Evolutionary conservation across 768 basidiomycete species (phyloP).

Genomic region (Dentipellis fragilis): DNA sequence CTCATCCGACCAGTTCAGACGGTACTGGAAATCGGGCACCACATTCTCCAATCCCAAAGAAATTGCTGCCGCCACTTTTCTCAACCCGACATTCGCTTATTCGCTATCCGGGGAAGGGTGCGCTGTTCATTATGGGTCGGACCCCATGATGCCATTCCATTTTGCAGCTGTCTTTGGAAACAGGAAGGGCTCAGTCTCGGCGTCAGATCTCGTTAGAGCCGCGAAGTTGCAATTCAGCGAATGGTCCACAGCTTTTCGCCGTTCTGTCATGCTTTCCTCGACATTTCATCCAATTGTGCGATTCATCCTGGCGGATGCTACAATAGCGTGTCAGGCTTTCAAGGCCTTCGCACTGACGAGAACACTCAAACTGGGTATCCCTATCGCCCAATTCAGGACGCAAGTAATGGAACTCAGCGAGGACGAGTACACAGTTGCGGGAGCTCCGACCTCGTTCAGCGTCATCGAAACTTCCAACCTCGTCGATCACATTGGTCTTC

Average conservation of each 20-base stretch:
- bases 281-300: slow-evolving; percentile 22
- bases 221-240: slow-evolving; percentile 23
- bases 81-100: slow-evolving; percentile 40
- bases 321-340: slow-evolving; percentile 22
- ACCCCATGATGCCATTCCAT: slow-evolving; percentile 33
- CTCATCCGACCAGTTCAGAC: slow-evolving; percentile 16
- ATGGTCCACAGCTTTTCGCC: slow-evolving; percentile 23
- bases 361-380: slow-evolving; percentile 8
- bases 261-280: not conserved
- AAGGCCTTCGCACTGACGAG: not conserved
- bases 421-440: slow-evolving; percentile 20
- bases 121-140: slow-evolving; percentile 34
- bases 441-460: slow-evolving; percentile 28
- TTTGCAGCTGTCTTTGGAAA: slow-evolving; percentile 22
- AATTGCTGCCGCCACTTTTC: slow-evolving; percentile 9
- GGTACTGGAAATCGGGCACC: slow-evolving; percentile 34
- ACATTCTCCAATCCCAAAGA: slow-evolving; percentile 19
- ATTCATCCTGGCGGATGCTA: slow-evolving; percentile 30
- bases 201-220: not conserved
- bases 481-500: slow-evolving; percentile 33
- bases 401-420: slow-evolving; percentile 22
- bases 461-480: slow-evolving; percentile 44
- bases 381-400: slow-evolving; percentile 19
- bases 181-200: slow-evolving; percentile 2
- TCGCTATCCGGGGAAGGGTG: slow-evolving; percentile 28